These are phyloP conservation scores for Apiosordaria backusii DNA, from an alignment of 495 filamentous ascomycete genomes.

Conservation along the genomic window DNA sequence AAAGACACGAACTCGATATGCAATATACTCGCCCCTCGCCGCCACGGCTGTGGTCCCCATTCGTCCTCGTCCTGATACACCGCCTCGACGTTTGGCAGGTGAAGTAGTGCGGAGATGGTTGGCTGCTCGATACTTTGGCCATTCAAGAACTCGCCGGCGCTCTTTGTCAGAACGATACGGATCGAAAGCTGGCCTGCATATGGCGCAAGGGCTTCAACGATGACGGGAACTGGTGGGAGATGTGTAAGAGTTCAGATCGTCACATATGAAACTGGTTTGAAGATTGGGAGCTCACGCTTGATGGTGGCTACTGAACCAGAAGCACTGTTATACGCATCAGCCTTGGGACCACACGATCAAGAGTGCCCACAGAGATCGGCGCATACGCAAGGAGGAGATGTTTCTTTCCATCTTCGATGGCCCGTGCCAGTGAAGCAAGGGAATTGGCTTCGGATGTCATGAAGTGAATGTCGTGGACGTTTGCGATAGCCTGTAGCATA, in stretches of 20 bases:
- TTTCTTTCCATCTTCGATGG: constrained; percentile 56
- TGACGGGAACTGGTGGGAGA: constrained; percentile 57
- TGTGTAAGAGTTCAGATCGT: not conserved
- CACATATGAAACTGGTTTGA: not conserved
- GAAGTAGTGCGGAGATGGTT: constrained; percentile 46
- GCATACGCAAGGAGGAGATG: constrained; percentile 77
- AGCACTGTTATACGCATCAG: constrained; percentile 44
- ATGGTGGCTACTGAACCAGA: constrained; percentile 73
- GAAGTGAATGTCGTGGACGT: constrained; percentile 35
- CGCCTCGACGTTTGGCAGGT: constrained; percentile 59
- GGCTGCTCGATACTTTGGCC: constrained; percentile 71
- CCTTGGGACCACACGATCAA: constrained; percentile 51
- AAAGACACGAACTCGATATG: constrained; percentile 75
- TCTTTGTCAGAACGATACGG: constrained; percentile 70
- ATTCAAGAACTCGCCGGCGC: constrained; percentile 65
- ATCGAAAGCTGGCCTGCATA: constrained; percentile 61
- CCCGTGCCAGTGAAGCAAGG: constrained; percentile 31
- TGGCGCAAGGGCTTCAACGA: constrained; percentile 57
- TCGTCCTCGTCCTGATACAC: constrained; percentile 78
- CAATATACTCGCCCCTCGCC: constrained; percentile 61
- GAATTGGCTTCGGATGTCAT: constrained; percentile 29
- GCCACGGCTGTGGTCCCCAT: constrained; percentile 68
- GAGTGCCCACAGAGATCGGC: constrained; percentile 57
- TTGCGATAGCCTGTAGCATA: constrained; percentile 35
- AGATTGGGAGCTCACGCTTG: constrained; percentile 46